Evolutionary conservation across 768 basidiomycete genomes (phyloP).

Genomic region (Boletales sp.): DNA sequence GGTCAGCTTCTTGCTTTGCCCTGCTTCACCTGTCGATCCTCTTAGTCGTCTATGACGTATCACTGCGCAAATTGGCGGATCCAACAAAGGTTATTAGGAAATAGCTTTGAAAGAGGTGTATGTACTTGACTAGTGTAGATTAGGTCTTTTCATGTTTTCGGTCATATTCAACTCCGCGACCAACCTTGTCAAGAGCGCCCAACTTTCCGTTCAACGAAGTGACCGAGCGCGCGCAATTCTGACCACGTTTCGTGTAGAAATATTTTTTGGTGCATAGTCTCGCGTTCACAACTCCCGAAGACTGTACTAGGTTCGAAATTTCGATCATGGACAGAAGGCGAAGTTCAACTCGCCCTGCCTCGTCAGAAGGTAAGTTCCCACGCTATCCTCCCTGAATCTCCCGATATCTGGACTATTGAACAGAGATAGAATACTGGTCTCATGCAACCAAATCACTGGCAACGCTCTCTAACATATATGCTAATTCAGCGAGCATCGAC

Average conservation of each 20-base stretch:
- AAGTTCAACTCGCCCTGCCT: conserved; percentile 59
- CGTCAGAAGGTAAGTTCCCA: conserved; percentile 64
- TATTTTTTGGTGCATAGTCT: conserved; percentile 1
- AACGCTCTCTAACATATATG: conserved; percentile 51
- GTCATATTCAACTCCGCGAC: conserved; percentile 22
- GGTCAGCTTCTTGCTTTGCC: neutral
- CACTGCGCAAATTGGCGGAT: conserved; percentile 60
- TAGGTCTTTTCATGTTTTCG: no score
- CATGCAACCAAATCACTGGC: conserved; percentile 60
- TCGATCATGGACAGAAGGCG: conserved; percentile 65
- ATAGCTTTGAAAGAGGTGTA: neutral
- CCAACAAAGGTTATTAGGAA: conserved; percentile 10
- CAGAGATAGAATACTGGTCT: conserved; percentile 78
- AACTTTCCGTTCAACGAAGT: conserved; percentile 6
- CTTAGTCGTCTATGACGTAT: conserved; percentile 82
- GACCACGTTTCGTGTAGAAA: conserved; percentile 6
- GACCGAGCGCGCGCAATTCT: neutral
- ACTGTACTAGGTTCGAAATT: neutral
- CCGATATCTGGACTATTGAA: conserved; percentile 5
- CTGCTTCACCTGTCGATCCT: neutral
- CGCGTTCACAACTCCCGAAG: neutral
- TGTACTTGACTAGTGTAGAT: neutral
- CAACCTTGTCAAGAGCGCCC: conserved; percentile 8
- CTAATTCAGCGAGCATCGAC: conserved; percentile 47
- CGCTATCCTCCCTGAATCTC: conserved; percentile 11